Percentiles rank a stretch among this genome's conserved stretches.
phyloP scores from a whole-genome alignment of 129 eudicot species.

The Glebionis coronaria region DNA sequence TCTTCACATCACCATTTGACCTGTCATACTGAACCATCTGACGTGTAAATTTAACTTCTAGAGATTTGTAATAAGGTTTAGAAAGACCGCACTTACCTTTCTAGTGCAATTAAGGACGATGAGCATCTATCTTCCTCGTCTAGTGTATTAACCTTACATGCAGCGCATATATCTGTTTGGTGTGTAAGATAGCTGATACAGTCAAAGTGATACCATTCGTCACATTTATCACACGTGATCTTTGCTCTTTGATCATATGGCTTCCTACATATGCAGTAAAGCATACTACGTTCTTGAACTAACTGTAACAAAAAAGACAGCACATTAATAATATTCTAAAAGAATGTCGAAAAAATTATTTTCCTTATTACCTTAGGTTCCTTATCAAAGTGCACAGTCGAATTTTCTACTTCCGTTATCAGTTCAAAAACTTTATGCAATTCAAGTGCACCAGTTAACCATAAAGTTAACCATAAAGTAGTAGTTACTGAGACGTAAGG shows the following conservation, averaged over 20 bases:
- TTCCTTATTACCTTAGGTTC: conserved; percentile 68
- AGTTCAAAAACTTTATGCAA: conserved; percentile 82
- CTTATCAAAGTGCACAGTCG: conserved; percentile 56
- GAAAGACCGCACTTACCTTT: conserved; percentile 42
- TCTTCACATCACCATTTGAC: conserved; percentile 55
- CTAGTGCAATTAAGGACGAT: conserved; percentile 34
- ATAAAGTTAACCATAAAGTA: too few species aligned
- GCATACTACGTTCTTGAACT: conserved; percentile 83
- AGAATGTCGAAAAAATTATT: neutral
- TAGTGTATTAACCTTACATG: conserved; percentile 44
- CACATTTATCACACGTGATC: conserved; percentile 97
- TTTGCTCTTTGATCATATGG: conserved; percentile 80
- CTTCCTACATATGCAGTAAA: conserved; percentile 91
- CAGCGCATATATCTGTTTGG: conserved; percentile 86
- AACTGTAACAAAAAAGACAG: conserved; percentile 44
- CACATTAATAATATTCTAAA: neutral
- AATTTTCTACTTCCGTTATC: conserved; percentile 60
- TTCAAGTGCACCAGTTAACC: conserved; percentile 75
- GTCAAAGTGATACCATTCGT: conserved; percentile 98
- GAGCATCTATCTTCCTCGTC: conserved; percentile 34
- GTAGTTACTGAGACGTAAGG: conserved; percentile 63
- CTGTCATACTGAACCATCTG: conserved; percentile 36
- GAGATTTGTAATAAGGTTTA: neutral
- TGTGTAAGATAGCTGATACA: conserved; percentile 64
- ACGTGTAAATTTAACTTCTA: neutral